Base-by-base conservation (phyloP, 2,329 filamentous ascomycete genomes). In the Ophiostoma australiae region DNA sequence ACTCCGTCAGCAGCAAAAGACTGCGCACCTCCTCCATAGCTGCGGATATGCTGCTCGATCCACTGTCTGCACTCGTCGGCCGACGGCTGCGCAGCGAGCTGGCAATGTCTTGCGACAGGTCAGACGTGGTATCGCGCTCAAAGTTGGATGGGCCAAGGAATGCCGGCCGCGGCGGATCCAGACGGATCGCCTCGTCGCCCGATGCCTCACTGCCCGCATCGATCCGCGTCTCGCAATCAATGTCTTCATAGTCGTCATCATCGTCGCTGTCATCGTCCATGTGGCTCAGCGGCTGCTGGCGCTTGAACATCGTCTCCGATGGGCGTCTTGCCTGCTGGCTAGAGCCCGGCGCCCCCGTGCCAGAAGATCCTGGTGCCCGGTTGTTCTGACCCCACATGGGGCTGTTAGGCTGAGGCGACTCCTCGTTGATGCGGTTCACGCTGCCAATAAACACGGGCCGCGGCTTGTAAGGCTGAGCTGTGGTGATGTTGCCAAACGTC, bases 1-100 rank as follows among this genome's bases (percentile, higher is more conserved):
- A 67, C 27, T 71, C 71, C 2, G 70, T 70, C 20, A 72, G 39
- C 61, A 74, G 31, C 67, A 74, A 37, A 37, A 74, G 52, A 37
- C 73, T 74, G 37, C 72, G 71, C 6, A 74, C 73, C 33, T 74
- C 73, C n/a, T 73, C 73, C 70, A 74, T 74, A 39, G 73, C 73
- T 1, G 73, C 73, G 13, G 73, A 74, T 31, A 74, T 72, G 48
- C 73, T 69, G 71, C 72, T 73, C 52, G 70, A 15, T n/a, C 52
- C 41, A 37, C 72, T 73, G 58, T 61, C 55, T 33, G 20, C 23
- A 35, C 70, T 72, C 2, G 67, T 48, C 4, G 66, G 72, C 27
- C 70, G 63, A 0, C 69, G 58, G 55, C 68, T 70, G 41, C 68
- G 52, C 23, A 74, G 66, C 13, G 74, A 74, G n/a, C 52, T 67